These are phyloP conservation scores for Pistacia integerrima DNA, from an alignment of 345 rosid species.

Conservation along the genomic window DNA sequence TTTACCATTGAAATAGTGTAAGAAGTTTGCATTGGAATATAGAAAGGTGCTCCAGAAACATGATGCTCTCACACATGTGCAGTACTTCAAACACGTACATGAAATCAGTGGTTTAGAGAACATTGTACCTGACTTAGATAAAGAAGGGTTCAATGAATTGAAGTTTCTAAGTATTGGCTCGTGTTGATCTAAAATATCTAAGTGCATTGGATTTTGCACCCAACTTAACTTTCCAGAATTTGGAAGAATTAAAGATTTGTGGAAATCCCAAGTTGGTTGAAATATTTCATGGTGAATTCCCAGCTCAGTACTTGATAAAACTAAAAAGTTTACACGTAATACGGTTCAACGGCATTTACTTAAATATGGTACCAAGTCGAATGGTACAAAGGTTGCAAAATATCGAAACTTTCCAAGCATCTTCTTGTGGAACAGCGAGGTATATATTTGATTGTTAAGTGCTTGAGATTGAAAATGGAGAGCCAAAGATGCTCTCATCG, in stretches of 20 bases:
- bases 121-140: no score
- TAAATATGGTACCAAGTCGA: not conserved
- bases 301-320: not conserved
- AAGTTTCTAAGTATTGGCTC: no score
- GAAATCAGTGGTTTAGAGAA: no score
- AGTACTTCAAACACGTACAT: no score
- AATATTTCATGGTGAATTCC: conserved; percentile 4
- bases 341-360: not conserved
- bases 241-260: not conserved
- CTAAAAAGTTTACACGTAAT: not conserved
- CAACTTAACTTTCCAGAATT: not conserved
- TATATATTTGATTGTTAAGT: not conserved
- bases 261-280: not conserved
- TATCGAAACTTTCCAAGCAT: not conserved
- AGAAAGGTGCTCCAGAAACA: no score
- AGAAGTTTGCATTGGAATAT: no score
- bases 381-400: not conserved
- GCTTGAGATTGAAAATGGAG: conserved; percentile 8
- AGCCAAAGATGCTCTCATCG: not conserved
- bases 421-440: not conserved
- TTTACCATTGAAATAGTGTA: no score
- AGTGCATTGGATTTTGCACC: not conserved
- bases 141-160: no score
- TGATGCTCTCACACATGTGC: no score
- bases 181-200: not conserved